These are phyloP conservation scores for Kwoniella newhampshirensis DNA, from an alignment of 768 basidiomycete species.

Conservation along the genomic window DNA sequence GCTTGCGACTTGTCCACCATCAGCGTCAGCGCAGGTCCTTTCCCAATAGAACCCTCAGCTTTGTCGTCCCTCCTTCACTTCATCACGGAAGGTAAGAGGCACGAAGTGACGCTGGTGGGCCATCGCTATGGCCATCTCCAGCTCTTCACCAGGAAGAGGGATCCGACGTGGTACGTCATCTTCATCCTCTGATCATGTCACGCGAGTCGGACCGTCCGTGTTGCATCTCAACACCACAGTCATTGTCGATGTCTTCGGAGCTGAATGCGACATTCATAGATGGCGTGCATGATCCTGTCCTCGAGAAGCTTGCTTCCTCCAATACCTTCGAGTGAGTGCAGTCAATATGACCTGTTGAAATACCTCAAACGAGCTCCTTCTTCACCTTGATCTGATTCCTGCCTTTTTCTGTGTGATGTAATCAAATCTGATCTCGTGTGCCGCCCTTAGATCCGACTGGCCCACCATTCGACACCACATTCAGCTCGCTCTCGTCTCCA, in stretches of 20 bases:
- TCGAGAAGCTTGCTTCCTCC: conserved; percentile 27
- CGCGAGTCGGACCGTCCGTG: conserved; percentile 3
- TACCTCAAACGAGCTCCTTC: background rate
- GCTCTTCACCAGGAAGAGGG: background rate
- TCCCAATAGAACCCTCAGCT: no score
- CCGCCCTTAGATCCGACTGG: conserved; percentile 38
- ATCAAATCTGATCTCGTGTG: background rate
- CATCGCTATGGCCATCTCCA: conserved; percentile 11
- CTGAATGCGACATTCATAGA: no score
- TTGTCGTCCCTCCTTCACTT: no score
- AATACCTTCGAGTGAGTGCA: conserved; percentile 39
- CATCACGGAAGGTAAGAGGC: no score
- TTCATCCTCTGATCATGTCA: background rate
- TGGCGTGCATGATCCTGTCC: conserved; percentile 20
- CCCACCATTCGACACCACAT: conserved; percentile 34
- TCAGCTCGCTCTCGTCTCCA: conserved; percentile 28
- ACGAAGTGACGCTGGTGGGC: no score
- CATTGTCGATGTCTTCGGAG: no score
- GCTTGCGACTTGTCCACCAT: no score
- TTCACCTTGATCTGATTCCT: background rate
- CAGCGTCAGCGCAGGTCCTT: no score
- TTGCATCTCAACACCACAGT: no score
- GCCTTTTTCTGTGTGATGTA: no score
- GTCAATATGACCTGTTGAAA: no score
- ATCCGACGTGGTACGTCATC: conserved; percentile 2